Evolutionary conservation across 768 basidiomycete genomes (phyloP).

Genomic region (Tricholoma saponaceum): DNA sequence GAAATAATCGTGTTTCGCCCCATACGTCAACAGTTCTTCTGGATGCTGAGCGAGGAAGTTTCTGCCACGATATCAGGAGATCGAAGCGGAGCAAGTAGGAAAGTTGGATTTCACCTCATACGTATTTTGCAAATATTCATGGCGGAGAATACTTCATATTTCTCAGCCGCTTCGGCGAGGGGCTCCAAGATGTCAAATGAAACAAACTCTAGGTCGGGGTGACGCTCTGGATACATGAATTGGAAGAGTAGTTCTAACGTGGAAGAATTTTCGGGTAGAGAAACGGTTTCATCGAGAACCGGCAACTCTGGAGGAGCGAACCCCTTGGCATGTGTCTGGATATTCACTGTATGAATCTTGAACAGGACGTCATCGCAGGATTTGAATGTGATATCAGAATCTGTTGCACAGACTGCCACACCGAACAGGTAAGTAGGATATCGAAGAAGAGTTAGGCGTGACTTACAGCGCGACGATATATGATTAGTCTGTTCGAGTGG

Average conservation of each 20-base stretch:
- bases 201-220: slow-evolving; percentile 16
- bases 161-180: slow-evolving; percentile 28
- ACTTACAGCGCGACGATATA: too few relatives aligned
- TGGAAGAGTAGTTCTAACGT: slow-evolving; percentile 24
- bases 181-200: slow-evolving; percentile 11
- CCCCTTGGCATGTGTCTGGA: slow-evolving; percentile 17
- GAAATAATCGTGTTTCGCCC: slow-evolving; percentile 4
- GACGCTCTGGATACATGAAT: slow-evolving; percentile 22
- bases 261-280: slow-evolving; percentile 17
- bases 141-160: slow-evolving; percentile 25
- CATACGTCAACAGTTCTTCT: slow-evolving; percentile 9
- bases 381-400: slow-evolving; percentile 18
- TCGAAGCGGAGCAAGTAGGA: too few relatives aligned
- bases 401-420: not conserved
- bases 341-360: slow-evolving; percentile 17
- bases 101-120: not conserved
- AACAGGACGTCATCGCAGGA: slow-evolving; percentile 21
- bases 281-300: slow-evolving; percentile 14
- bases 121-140: slow-evolving; percentile 15
- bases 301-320: slow-evolving; percentile 20
- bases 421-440: not conserved
- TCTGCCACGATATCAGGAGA: too few relatives aligned
- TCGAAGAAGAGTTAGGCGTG: too few relatives aligned
- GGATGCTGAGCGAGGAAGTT: slow-evolving; percentile 7
- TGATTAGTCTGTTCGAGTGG: too few relatives aligned